These are phyloP conservation scores for Colletotrichum sp. DNA, from an alignment of 2,329 filamentous ascomycete genomes.

Conservation along the genomic window DNA sequence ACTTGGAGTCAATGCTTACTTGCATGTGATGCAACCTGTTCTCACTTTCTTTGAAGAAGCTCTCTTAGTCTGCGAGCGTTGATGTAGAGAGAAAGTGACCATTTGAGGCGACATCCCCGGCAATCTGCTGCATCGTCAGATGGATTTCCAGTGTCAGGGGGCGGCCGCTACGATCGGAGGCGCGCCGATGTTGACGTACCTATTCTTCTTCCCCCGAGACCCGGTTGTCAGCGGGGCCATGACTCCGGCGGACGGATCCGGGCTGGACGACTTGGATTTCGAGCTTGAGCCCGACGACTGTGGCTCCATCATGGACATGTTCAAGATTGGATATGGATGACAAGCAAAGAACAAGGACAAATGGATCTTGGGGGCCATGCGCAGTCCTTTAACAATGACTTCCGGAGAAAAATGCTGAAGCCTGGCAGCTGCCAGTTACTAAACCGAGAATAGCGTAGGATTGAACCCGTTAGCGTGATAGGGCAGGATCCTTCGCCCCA, in stretches of 20 bases:
- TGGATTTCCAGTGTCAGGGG: not conserved
- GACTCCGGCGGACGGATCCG: not conserved
- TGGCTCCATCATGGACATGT: not conserved
- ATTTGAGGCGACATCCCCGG: constrained; percentile 4
- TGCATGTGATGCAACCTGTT: constrained; percentile 23
- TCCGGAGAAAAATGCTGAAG: not conserved
- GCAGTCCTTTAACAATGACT: not conserved
- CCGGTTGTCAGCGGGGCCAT: not conserved
- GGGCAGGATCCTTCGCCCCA: not conserved
- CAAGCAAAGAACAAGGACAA: not conserved
- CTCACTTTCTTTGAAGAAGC: constrained; percentile 2
- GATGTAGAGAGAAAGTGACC: not conserved
- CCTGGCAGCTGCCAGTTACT: not conserved
- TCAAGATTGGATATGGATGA: not conserved
- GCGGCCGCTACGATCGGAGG: not conserved
- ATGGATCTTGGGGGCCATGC: not conserved
- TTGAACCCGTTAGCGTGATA: not conserved
- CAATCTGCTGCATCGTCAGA: not conserved
- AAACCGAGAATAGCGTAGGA: not conserved
- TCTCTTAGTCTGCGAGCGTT: not conserved
- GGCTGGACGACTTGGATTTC: not conserved
- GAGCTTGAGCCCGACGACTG: not conserved
- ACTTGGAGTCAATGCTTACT: not conserved
- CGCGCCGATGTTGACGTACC: not conserved
- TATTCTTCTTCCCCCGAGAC: not conserved